Base-by-base conservation (phyloP, 106 monocot species). In the Xerophyta viscosa region DNA sequence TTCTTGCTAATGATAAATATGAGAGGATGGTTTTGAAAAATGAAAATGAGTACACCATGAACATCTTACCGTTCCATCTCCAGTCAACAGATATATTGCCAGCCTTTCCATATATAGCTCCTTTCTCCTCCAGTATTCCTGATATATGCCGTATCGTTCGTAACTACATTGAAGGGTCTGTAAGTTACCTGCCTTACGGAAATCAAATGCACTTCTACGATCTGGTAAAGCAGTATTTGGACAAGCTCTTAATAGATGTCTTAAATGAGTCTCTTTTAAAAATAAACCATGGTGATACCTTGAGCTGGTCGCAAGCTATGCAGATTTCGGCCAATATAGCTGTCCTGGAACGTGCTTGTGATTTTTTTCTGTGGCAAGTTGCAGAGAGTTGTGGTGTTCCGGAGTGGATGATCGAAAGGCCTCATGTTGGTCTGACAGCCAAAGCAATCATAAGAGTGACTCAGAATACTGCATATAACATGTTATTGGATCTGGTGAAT, bases 171-270 rank as follows among this genome's bases (percentile, higher is more conserved):
- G n/a, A 33, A 28, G 60, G 47, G 29, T 46, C 60, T 4, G 30
- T 46, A 6, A 46, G 60, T 17, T 61, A 61, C 30, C 29, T 61
- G 13, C 29, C 46, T 9, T 24, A 41, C 15, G 60, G 47, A 19
- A 22, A 24, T 23, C 63, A 24, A 8, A 41, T 37, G 24, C 50
- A 41, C 26, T 27, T 50, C 8, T 51, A 51, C 37, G 50, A 50
- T 18, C 10, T 27, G 9, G 63, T 63, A 11, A 63, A 52, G 63
- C 30, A 50, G 13, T 63, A 52, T 39, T 7, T 63, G 3, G 63
- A 63, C 49, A 63, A 50, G 37, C 50, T 63, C 27, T 48, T 63
- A 37, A 41, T 50, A 7, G 50, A 63, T 20, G 63, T 63, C 8
- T 30, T 63, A 17, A 63, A 63, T 22, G 63, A 63, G 3, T 48